Base-by-base conservation (phyloP, 139 green algal species). In the Auxenochlorella protothecoides region DNA sequence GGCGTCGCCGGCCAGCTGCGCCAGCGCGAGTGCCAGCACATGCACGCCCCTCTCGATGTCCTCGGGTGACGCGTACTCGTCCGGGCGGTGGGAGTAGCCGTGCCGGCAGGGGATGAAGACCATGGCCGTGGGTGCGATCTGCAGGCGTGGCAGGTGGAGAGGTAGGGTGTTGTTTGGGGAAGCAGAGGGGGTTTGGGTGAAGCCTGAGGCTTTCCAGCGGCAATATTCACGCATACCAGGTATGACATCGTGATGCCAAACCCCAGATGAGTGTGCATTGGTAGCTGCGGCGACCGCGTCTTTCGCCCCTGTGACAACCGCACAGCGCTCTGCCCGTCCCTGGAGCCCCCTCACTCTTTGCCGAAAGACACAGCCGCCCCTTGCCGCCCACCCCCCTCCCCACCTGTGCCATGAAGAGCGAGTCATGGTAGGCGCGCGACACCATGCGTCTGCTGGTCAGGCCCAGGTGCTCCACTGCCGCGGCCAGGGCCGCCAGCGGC, bases 51-150 rank as follows among this genome's bases (percentile, higher is more conserved):
- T 66, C 5, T 71, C 76, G 44, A 87, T 79, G 63, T 82, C 74
- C 14, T 54, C 63, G 2, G 87, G 78, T 0, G 77, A 81, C 0
- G 89, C 71, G 70, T 88, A 97, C 81, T 98, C 93, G 63, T 98
- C 93, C 3, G 93, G 93, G 12, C 91, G 77, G 74, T 98, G 93
- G 72, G 80, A 90, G 74, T 79, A 88, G 57, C 93, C 93, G 27
- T 86, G 85, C 64, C 73, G 65, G 72, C 94, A 98, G 13, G 94
- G 94, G 65, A 98, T 95, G 81, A 98, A 98, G 59, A 98, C 91
- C 93, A 98, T 98, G 68, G 81, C 93, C 3, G 85, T 93, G 54
- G 87, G 90, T 7, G 89, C 89, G 44, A 97, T 83, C 63, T 79
- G 79, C 65, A 8, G 16, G 27, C 27, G 27, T 44, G 27, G 27